Conservation (phyloP, 164 flowering plant species). For the Platanus orientalis region DNA sequence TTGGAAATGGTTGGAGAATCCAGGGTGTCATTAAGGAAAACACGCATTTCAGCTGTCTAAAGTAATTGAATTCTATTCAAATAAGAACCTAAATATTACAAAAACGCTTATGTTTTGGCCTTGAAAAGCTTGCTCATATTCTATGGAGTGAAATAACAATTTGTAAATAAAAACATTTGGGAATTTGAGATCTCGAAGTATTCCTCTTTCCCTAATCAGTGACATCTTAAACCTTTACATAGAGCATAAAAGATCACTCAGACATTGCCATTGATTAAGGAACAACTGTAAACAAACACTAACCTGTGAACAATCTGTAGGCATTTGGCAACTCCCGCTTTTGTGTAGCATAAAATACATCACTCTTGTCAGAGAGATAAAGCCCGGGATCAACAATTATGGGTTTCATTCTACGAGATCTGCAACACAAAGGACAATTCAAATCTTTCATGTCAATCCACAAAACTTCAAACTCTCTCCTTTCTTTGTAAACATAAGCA, state of each 20-base stretch:
- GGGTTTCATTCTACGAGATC: slow-evolving; percentile 59
- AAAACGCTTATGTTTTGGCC: background rate
- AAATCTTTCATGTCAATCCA: background rate
- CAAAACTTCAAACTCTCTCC: background rate
- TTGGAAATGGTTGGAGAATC: no score
- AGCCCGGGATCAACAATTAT: slow-evolving; percentile 88
- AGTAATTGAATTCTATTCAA: no score
- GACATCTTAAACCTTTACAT: background rate
- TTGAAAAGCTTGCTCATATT: background rate
- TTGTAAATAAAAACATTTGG: background rate
- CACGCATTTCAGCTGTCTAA: no score
- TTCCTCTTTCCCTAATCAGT: no score
- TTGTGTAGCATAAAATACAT: slow-evolving; percentile 67
- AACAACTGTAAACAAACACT: slow-evolving; percentile 6
- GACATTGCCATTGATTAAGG: background rate
- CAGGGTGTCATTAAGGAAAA: no score
- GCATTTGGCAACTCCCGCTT: slow-evolving; percentile 76
- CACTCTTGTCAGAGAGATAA: slow-evolving; percentile 52
- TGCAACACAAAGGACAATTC: slow-evolving; percentile 21
- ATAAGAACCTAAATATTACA: no score
- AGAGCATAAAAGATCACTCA: background rate
- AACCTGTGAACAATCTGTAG: slow-evolving; percentile 75
- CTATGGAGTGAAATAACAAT: no score
- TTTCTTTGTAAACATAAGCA: background rate
- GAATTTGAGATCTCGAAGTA: background rate